These are phyloP conservation scores for Annona squamosa DNA, from an alignment of 164 flowering plant genomes.

Conservation along the genomic window DNA sequence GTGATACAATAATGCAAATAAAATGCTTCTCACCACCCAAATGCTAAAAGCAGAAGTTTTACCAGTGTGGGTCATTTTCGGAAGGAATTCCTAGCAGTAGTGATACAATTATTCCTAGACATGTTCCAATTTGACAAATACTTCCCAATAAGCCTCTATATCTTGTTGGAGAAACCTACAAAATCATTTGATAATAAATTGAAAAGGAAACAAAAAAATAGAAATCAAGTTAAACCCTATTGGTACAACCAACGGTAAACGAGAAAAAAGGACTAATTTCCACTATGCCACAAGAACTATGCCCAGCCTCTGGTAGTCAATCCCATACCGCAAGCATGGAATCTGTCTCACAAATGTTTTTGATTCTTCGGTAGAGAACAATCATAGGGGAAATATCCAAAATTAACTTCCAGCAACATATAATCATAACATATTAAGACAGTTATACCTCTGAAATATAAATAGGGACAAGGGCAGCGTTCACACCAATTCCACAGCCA, in stretches of 20 bases:
- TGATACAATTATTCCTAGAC: slow-evolving; percentile 69
- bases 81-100: slow-evolving; percentile 56
- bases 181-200: slow-evolving; percentile 3
- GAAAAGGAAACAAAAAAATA: background rate
- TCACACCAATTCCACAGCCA: slow-evolving; percentile 85
- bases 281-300: background rate
- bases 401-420: background rate
- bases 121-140: slow-evolving; percentile 69
- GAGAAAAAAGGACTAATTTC: background rate
- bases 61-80: slow-evolving; percentile 74
- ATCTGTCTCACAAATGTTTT: background rate
- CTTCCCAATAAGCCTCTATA: slow-evolving; percentile 69
- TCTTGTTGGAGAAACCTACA: slow-evolving; percentile 72
- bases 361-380: background rate
- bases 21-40: background rate
- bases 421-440: background rate
- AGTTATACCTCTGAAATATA: slow-evolving; percentile 66
- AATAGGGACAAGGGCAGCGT: slow-evolving; percentile 80
- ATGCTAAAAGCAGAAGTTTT: slow-evolving; percentile 14
- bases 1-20: background rate
- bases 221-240: background rate
- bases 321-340: background rate
- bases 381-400: background rate
- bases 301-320: background rate
- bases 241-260: background rate